phyloP scores from a whole-genome alignment of 75 land plant genomes.

The Selaginella moellendorffii region DNA sequence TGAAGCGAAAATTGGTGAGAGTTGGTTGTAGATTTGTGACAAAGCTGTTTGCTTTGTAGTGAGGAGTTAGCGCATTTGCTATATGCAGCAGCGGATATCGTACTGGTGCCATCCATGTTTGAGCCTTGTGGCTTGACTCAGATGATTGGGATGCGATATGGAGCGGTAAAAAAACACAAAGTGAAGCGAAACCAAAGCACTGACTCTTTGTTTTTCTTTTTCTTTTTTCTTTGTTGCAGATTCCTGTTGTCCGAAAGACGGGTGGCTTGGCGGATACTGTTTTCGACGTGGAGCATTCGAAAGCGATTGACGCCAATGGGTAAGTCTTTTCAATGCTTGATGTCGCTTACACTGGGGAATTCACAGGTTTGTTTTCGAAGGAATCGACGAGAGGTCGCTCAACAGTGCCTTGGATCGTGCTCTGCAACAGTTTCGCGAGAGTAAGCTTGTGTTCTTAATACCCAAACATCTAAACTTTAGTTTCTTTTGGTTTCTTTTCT shows the following conservation, averaged over 20 bases:
- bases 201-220: neutral
- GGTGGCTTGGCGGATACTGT: conserved; percentile 68
- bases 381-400: conserved; percentile 50
- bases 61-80: conserved; percentile 60
- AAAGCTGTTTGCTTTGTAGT: conserved; percentile 31
- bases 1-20: neutral
- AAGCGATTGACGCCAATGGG: conserved; percentile 35
- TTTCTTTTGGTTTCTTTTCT: no score
- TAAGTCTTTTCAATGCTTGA: conserved; percentile 9
- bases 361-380: conserved; percentile 54
- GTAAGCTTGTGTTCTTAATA: conserved; percentile 22
- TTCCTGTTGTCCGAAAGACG: conserved; percentile 57
- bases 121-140: conserved; percentile 69
- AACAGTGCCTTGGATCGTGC: conserved; percentile 43
- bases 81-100: conserved; percentile 67
- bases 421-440: conserved; percentile 26
- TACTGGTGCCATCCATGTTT: conserved; percentile 61
- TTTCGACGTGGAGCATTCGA: conserved; percentile 41
- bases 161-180: conserved; percentile 30
- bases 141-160: conserved; percentile 73
- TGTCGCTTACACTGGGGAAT: neutral
- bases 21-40: conserved; percentile 15
- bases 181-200: neutral
- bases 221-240: conserved; percentile 17
- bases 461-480: neutral